These are phyloP conservation scores for Botryotinia convoluta DNA, from an alignment of 2,329 filamentous ascomycete species.

Conservation along the genomic window DNA sequence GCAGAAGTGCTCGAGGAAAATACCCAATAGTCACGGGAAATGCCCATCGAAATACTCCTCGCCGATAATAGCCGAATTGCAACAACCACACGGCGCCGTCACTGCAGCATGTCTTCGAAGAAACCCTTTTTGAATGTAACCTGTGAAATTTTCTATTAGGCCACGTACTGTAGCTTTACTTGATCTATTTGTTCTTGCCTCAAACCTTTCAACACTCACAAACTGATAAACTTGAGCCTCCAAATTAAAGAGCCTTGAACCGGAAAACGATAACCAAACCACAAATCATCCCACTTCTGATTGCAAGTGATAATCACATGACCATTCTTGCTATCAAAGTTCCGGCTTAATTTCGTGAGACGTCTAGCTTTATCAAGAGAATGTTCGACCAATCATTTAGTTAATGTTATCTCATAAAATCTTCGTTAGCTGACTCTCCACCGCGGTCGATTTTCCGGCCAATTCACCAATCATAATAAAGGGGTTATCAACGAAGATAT, in stretches of 20 bases:
- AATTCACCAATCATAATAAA: constrained; percentile 25
- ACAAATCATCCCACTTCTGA: background rate
- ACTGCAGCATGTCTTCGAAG: background rate
- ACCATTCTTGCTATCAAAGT: background rate
- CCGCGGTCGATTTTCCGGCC: constrained; percentile 26
- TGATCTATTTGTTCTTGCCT: background rate
- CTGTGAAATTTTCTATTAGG: background rate
- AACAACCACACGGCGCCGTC: background rate
- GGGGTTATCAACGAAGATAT: constrained; percentile 1
- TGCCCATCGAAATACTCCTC: background rate
- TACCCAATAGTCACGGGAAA: background rate
- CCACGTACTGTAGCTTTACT: background rate
- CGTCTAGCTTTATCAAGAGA: background rate
- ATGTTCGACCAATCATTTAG: background rate
- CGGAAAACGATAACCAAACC: background rate
- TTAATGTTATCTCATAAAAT: constrained; percentile 4
- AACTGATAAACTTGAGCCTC: background rate
- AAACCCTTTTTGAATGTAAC: background rate
- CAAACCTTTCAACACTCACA: background rate
- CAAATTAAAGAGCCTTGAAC: background rate
- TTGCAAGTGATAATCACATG: constrained; percentile 6
- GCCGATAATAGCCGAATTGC: background rate
- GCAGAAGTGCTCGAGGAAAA: background rate
- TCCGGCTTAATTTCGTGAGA: constrained; percentile 6
- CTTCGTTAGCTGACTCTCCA: constrained; percentile 14